Conservation (phyloP, 805 yeast genomes). For the Barnettozyma wickerhamii region DNA sequence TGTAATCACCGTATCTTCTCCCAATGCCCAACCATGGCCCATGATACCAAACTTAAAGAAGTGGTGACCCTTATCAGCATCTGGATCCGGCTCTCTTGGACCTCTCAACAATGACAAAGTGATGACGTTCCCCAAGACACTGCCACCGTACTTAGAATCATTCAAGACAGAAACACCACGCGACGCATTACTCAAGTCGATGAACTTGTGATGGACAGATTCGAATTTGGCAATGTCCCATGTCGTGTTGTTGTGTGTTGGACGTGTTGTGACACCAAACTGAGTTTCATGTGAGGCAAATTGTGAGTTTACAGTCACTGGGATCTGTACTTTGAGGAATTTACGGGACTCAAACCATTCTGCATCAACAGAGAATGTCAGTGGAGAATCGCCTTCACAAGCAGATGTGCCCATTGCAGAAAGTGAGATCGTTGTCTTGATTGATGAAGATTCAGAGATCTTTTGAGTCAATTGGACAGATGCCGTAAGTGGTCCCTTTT, state of each 20-base stretch:
- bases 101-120: conserved; percentile 82
- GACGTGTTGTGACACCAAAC: conserved; percentile 86
- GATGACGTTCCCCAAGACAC: conserved; percentile 90
- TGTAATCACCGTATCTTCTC: conserved; percentile 59
- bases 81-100: conserved; percentile 91
- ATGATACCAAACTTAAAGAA: conserved; percentile 53
- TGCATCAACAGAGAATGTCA: conserved; percentile 53
- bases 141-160: conserved; percentile 86
- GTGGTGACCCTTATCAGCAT: conserved; percentile 92
- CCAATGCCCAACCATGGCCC: conserved; percentile 59
- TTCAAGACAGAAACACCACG: conserved; percentile 87
- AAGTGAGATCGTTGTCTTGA: conserved; percentile 67
- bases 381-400: conserved; percentile 34
- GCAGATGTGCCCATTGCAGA: conserved; percentile 44
- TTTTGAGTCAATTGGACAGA: conserved; percentile 59
- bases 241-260: conserved; percentile 90
- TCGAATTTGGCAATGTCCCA: conserved; percentile 98
- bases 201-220: conserved; percentile 90
- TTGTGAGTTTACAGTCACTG: conserved; percentile 75
- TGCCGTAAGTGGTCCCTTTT: conserved; percentile 54
- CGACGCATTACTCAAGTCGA: conserved; percentile 80
- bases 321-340: conserved; percentile 92
- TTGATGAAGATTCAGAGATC: conserved; percentile 52
- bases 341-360: conserved; percentile 87
- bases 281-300: conserved; percentile 89